Evolutionary conservation across 768 basidiomycete species (phyloP).

Genomic region (Stropharia rugosoannulata): DNA sequence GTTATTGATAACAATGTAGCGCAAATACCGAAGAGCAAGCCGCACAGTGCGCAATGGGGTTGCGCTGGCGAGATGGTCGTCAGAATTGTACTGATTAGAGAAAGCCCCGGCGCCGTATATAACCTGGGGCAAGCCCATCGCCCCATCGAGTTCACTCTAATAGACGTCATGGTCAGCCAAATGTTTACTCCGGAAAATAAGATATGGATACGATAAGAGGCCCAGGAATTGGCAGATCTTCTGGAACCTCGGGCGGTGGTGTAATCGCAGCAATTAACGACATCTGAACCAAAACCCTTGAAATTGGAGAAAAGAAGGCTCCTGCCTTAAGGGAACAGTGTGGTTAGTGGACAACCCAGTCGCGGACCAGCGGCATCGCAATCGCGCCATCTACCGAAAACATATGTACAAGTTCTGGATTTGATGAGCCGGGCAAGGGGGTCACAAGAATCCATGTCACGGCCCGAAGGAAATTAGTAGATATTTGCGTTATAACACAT

Average conservation of each 20-base stretch:
- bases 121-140: slow-evolving; percentile 43
- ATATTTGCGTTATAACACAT: slow-evolving; percentile 2
- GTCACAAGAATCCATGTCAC: slow-evolving; percentile 5
- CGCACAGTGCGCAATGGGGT: slow-evolving; percentile 66
- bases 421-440: background rate
- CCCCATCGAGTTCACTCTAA: slow-evolving; percentile 32
- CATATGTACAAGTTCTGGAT: background rate
- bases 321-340: background rate
- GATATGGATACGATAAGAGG: slow-evolving; percentile 35
- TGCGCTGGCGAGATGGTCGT: slow-evolving; percentile 53
- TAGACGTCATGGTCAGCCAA: background rate
- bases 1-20: background rate
- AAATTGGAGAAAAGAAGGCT: background rate
- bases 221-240: slow-evolving; percentile 37
- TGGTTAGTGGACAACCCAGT: background rate
- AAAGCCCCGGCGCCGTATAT: slow-evolving; percentile 76
- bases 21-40: slow-evolving; percentile 68
- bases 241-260: slow-evolving; percentile 26
- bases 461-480: slow-evolving; percentile 3
- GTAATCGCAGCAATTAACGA: slow-evolving; percentile 1
- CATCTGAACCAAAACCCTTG: slow-evolving; percentile 2
- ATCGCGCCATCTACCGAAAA: slow-evolving; percentile 11
- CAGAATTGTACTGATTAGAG: slow-evolving; percentile 63
- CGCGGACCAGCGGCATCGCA: slow-evolving; percentile 7
- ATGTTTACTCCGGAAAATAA: background rate